A percentile compares a stretch with the other conserved stretches of the same genome.
Conservation (phyloP, 2,329 filamentous ascomycete species). For the Neonectria faginata region DNA sequence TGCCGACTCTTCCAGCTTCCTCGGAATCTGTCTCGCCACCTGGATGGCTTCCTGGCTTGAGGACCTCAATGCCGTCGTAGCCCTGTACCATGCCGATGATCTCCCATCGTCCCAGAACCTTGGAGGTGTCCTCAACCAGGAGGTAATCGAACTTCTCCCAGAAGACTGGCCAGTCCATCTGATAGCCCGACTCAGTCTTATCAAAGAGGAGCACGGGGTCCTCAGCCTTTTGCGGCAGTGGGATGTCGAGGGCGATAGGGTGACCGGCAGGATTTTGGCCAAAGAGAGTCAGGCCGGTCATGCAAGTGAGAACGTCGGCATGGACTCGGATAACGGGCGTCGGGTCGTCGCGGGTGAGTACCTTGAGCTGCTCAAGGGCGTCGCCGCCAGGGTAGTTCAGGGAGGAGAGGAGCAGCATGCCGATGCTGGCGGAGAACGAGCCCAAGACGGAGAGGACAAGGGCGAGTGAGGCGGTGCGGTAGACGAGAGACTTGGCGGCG, state of each 20-base stretch:
- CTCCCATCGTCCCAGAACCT: conserved; percentile 65
- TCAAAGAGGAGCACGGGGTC: conserved; percentile 61
- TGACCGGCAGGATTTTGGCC: conserved; percentile 60
- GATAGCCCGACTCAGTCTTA: conserved; percentile 66
- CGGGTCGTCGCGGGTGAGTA: conserved; percentile 43
- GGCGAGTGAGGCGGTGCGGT: conserved; percentile 64
- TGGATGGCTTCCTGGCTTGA: conserved; percentile 58
- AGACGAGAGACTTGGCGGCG: conserved; percentile 69
- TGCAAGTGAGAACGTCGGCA: conserved; percentile 75
- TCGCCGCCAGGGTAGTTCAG: conserved; percentile 95
- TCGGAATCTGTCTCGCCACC: conserved; percentile 25
- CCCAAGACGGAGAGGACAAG: conserved; percentile 70
- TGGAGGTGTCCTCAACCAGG: conserved; percentile 64
- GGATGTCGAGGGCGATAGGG: conserved; percentile 49
- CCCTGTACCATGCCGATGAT: conserved; percentile 67
- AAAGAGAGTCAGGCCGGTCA: conserved; percentile 78
- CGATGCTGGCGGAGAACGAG: conserved; percentile 70
- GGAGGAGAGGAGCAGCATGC: conserved; percentile 81
- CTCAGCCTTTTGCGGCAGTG: conserved; percentile 34
- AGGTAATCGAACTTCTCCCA: conserved; percentile 75
- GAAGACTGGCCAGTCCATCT: conserved; percentile 62
- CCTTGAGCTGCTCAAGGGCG: conserved; percentile 71
- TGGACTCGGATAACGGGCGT: conserved; percentile 60
- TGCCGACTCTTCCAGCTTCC: conserved; percentile 52
- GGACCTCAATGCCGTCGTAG: conserved; percentile 69